Base-by-base conservation (phyloP, 805 yeast species). In the Ogataea methylovora region DNA sequence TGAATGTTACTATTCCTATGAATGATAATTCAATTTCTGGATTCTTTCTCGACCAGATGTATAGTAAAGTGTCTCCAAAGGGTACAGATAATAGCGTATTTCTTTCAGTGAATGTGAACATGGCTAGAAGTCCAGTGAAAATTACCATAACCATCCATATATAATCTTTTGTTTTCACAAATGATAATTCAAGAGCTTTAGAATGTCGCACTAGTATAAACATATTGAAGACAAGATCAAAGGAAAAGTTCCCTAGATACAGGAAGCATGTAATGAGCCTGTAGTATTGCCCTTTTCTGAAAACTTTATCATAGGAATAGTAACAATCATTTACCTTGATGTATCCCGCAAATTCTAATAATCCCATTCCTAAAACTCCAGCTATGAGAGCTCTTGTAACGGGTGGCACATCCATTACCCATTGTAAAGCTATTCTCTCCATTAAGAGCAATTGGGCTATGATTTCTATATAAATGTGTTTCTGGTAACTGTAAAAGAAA, bases 31-130 rank as follows among this genome's bases (percentile, higher is more conserved):
- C 54, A 12, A 56, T 54, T 24, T 60, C 60, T 3, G 73, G 71
- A 37, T 64, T 60, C 14, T 65, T 60, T 20, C 73, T 56, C 3
- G 76, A 60, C 66, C 73, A 64, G 20, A 73, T 51, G 42, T 68
- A 73, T 8, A 64, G 45, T 28, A 73, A 39, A 6, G 56, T 46
- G 20, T 56, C 58, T 26, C 51, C 51, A 19, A 76, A 51, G 14
- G 60, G 48, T 2, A 59, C 49, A 3, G 75, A 73, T 19, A 65
- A 41, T 30, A 65, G 43, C 19, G 51, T 48, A 13, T 64, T 32
- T 18, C 57, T 49, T 23, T 49, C 44, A 9, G 49, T 32, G 24
- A 44, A 43, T 9, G 49, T 39, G n/a, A 63, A 46, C 10, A 56
- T 27, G 5, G 44, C 23, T 24, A 65, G 28, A n/a, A 66, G 41